Evolutionary conservation across 2,329 filamentous ascomycete genomes (phyloP).

Genomic region (Cryphonectria nitschkei): DNA sequence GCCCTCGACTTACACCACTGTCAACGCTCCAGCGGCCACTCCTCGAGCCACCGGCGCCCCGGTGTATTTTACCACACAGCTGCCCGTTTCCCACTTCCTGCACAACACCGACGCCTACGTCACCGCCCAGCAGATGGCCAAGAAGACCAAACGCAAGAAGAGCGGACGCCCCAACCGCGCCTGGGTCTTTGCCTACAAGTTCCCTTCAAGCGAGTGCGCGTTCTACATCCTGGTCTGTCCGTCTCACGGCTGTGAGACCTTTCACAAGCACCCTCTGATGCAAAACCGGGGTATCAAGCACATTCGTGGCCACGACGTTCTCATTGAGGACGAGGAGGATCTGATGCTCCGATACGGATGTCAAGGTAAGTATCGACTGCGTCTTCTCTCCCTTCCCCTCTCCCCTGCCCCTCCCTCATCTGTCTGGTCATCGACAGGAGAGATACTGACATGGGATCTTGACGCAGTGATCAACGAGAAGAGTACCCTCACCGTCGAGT

Average conservation of each 20-base stretch:
- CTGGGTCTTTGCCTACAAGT: constrained; percentile 6
- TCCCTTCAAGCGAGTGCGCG: neutral
- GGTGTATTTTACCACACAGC: neutral
- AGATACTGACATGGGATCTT: neutral
- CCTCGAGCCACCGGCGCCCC: neutral
- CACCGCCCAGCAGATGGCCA: neutral
- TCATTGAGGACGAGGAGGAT: neutral
- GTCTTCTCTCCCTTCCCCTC: no score
- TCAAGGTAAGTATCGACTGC: neutral
- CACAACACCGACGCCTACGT: neutral
- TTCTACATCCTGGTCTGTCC: neutral
- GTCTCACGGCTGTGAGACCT: neutral
- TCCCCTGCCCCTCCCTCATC: neutral
- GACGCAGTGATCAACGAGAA: constrained; percentile 5
- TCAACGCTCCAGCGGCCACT: neutral
- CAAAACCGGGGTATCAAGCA: neutral
- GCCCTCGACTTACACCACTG: neutral
- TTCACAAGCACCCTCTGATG: neutral
- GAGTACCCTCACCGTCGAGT: neutral
- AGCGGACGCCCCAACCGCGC: constrained; percentile 1
- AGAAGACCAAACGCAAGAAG: neutral
- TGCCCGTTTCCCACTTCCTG: neutral
- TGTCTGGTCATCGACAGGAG: neutral
- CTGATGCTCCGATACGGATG: neutral
- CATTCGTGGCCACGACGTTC: neutral